Base-by-base conservation (phyloP, 2,329 filamentous ascomycete species). In the Sordariomycetes sp. region DNA sequence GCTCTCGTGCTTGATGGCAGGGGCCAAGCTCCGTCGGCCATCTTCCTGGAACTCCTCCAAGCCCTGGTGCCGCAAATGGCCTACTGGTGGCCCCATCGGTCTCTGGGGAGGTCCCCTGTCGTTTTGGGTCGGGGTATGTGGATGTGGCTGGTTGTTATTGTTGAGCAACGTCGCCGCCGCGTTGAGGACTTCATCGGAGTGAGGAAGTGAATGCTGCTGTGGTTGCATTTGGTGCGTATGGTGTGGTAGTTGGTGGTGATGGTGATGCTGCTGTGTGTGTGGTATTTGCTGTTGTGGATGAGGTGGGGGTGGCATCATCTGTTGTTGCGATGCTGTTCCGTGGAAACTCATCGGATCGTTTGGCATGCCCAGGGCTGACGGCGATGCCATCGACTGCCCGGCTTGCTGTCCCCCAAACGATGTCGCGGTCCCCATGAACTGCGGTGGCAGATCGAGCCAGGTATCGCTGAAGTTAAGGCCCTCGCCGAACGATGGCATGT, bases 391-490 rank as follows among this genome's bases (percentile, higher is more conserved):
- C 12, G 54, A 46, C 6, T 51, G 42, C 24, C 51, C 47, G 19
- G 47, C 44, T 11, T 62, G 57, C 23, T 72, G 70, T 32, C 73
- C 68, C 14, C 76, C 75, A 42, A 73, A 72, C 4, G 75, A 80
- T 15, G 78, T 80, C 2, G 72, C 64, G 10, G 78, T 75, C 33
- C 78, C 78, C 58, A 83, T 72, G 42, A 82, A 76, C 32, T 68
- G 68, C 2, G 78, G 78, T 5, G 78, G 79, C 15, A 81, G 58
- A 38, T 75, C 72, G 30, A 64, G 53, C 72, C 72, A 28, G 36
- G 61, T 58, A 26, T 68, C 66, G 46, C 52, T 68, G 44, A 63
- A 69, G 42, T 63, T 61, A 24, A 67, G 58, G 8, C 67, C 64
- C 44, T 72, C 69, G 29, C 66, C 67, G 40, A 68, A 72, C 6